Evolutionary conservation across 176 grass and related monocot species (phyloP).

Genomic region (Musa acuminata): DNA sequence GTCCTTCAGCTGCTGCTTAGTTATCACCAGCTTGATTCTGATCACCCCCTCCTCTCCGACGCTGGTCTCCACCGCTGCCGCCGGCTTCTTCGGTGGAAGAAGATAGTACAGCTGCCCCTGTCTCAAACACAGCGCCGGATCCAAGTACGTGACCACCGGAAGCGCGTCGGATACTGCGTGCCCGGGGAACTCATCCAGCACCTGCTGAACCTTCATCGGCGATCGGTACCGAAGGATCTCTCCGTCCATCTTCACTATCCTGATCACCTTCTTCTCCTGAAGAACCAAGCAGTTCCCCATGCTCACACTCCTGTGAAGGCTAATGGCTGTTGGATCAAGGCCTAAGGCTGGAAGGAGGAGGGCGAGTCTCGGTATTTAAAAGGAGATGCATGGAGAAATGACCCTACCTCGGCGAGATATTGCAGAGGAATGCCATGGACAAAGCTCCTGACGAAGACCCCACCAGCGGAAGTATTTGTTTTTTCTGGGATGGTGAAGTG

Average conservation of each 20-base stretch:
- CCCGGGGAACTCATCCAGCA: conserved; percentile 6
- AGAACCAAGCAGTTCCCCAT: conserved; percentile 46
- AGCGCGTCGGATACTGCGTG: conserved; percentile 9
- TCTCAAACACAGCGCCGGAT: conserved; percentile 7
- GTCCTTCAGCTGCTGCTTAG: conserved; percentile 29
- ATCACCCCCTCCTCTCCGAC: conserved; percentile 9
- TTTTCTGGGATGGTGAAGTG: neutral
- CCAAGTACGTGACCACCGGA: neutral
- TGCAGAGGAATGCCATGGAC: neutral
- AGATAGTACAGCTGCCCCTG: conserved; percentile 16
- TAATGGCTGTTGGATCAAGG: neutral
- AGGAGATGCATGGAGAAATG: neutral
- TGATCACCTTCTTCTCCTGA: conserved; percentile 27
- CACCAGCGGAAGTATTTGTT: neutral
- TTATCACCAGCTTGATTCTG: conserved; percentile 35
- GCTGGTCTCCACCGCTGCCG: neutral
- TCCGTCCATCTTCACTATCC: conserved; percentile 20
- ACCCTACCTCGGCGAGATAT: neutral
- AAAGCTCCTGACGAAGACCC: neutral
- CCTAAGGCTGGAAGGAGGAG: neutral
- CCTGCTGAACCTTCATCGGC: conserved; percentile 16
- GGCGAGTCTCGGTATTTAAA: conserved; percentile 21
- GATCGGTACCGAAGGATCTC: conserved; percentile 15
- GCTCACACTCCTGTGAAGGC: neutral
- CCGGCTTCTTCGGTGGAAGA: conserved; percentile 8